Evolutionary conservation across 352 stramenopile genomes (phyloP).

Genomic region (Thalassiosira livingstoniorum): DNA sequence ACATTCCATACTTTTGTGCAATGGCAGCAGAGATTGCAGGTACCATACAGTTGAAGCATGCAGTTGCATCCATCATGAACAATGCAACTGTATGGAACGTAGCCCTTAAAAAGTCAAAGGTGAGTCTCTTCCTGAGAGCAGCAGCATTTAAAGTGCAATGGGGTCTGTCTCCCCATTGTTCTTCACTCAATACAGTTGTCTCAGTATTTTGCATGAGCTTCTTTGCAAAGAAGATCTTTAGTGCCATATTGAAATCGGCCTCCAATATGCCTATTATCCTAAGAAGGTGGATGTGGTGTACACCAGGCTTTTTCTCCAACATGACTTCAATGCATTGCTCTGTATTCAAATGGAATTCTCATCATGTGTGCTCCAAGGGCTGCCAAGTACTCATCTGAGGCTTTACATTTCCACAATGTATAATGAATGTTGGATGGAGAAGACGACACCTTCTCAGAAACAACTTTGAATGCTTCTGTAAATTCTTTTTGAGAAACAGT

Average conservation of each 20-base stretch:
- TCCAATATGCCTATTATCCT: constrained; percentile 56
- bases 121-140: constrained; percentile 19
- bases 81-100: constrained; percentile 4
- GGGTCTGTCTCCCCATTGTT: constrained; percentile 27
- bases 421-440: neutral
- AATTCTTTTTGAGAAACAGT: neutral
- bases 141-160: constrained; percentile 9
- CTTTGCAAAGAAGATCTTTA: constrained; percentile 10
- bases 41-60: constrained; percentile 19
- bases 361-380: too few species aligned
- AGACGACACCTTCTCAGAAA: neutral
- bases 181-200: constrained; percentile 18
- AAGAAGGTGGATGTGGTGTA: constrained; percentile 38
- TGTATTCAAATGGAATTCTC: neutral
- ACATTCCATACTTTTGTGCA: constrained; percentile 2
- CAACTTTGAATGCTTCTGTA: neutral
- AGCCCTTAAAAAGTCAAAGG: constrained; percentile 3
- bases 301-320: constrained; percentile 35
- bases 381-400: neutral
- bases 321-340: constrained; percentile 20
- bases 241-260: constrained; percentile 33
- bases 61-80: constrained; percentile 2
- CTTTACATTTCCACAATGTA: neutral
- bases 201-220: constrained; percentile 28
- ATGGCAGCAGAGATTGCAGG: neutral